A percentile compares a stretch with the other conserved stretches of the same genome.
These are phyloP conservation scores for Mallotus repandus DNA, from an alignment of 441 rosid species.

Conservation along the genomic window DNA sequence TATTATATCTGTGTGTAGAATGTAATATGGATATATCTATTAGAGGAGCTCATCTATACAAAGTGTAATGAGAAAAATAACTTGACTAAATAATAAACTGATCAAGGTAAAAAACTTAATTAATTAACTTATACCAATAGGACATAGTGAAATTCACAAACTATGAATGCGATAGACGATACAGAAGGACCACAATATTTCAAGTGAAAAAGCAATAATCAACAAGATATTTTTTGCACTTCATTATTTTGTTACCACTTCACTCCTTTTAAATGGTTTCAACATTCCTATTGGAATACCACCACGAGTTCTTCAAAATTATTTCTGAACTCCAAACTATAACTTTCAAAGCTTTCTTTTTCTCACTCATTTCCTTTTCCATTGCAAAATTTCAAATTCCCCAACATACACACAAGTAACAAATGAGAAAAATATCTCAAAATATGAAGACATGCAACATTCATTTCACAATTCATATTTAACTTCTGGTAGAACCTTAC, in stretches of 20 bases:
- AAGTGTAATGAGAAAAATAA: too few relatives aligned
- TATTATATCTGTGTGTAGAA: too few relatives aligned
- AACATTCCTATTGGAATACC: constrained; percentile 9
- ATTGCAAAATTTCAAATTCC: background rate
- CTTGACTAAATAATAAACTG: too few relatives aligned
- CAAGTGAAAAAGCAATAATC: background rate
- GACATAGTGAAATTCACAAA: too few relatives aligned
- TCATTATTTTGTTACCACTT: background rate
- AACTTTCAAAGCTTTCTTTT: background rate
- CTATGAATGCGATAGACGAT: too few relatives aligned
- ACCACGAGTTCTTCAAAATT: background rate
- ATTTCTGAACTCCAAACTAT: background rate
- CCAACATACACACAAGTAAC: too few relatives aligned
- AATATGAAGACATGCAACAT: background rate
- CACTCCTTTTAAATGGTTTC: constrained; percentile 2
- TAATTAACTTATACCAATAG: too few relatives aligned
- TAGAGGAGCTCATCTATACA: too few relatives aligned
- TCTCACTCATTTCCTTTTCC: background rate
- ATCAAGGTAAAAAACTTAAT: too few relatives aligned
- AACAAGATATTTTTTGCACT: background rate
- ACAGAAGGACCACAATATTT: too few relatives aligned
- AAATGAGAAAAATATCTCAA: too few relatives aligned
- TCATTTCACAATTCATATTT: constrained; percentile 17
- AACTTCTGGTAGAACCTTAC: constrained; percentile 45
- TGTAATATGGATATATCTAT: too few relatives aligned